Base-by-base conservation (phyloP, 2,329 filamentous ascomycete genomes). In the Bipolaris victoriae region DNA sequence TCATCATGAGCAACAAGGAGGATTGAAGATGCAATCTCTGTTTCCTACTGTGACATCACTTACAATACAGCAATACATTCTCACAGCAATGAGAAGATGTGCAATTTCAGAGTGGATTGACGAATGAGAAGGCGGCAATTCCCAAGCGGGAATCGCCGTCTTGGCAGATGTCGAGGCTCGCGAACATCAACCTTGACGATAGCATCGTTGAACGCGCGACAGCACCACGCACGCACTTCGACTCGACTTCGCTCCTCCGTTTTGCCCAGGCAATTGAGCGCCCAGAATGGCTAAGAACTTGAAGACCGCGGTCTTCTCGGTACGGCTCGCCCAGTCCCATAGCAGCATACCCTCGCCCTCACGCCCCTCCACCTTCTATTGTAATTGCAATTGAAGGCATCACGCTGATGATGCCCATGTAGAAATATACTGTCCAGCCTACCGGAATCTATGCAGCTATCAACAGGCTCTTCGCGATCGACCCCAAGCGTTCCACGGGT, bases 401-500 rank as follows among this genome's bases (percentile, higher is more conserved):
- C 37, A 49, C 16, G 51, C 70, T 70, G 44, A 71, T 50, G 29
- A 40, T 22, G 33, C 9, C 16, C 45, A 9, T 51, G 47, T 55
- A 99, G 94, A 98, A 98, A 90, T 94, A 99, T 82, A 96, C 93
- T 35, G 83, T 98, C 63, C 91, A 97, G 76, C 95, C 94, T 49
- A 86, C 84, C 37, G 95, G 95, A 39, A 82, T 98, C 78, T 98
- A 92, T 90, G 92, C 94, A 74, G 82, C 81, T 55, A 81, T 99
- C 77, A 92, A 93, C 76, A 86, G 88, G 67, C 76, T 89, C 68
- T 79, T 97, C 66, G 87, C 92, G 66, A 81, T 99, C 72, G 94
- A 97, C 77, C 86, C 92, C 35, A 87, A 91, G 73, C 93, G 95
- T 65, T 97, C 93, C 66, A 92, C 90, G 71, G 95, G 95, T 78